Evolutionary conservation across 2,329 filamentous ascomycete genomes (phyloP), one percentile per base, ranked within the genome.

Genomic region (Pseudogymnoascus sp.): DNA sequence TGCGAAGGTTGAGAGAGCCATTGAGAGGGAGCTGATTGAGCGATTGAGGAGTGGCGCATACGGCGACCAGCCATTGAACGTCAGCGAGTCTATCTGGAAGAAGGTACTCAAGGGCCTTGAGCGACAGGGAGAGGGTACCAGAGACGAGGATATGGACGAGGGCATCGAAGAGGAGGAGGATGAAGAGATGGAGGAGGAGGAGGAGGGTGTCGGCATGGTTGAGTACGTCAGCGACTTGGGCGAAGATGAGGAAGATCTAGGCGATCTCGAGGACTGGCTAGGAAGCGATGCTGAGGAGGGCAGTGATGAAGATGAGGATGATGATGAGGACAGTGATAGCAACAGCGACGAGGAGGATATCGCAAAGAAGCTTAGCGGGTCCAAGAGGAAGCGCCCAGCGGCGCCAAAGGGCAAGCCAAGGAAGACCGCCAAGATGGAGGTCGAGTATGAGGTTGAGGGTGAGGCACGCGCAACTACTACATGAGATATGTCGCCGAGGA

Each of bases 31-130:
- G 78, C 82, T 99, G 69, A 89, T 99, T 70, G 91, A 97, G 77
- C 83, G 95, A 70, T 78, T 99, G 75, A 84, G 93, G 68, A 93
- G 91, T 73, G 95, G 95, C 53, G 93, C 93, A 2, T 97, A 99
- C 76, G 95, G 95, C 62, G 93, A 97, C 71, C 86, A 91, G 74
- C 95, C 95, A 44, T 81, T 99, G 68, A 99, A 99, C 74, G 93
- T 96, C 61, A 95, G 96, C 75, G 92, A 97, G 75, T 83, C 85
- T 12, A 91, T 99, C 66, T 99, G 95, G 95, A 96, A 96, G 84
- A 96, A 93, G 83, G 95, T 99, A 6, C 85, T 99, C 70, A 87
- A 88, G 66, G 91, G 91, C 3, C 82, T 99, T 76, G 95, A 99
- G 82, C 84, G 89, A 69, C 89, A 89, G 70, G 93, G 93, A 64